A percentile compares a stretch with the other conserved stretches of the same genome.
Conservation (phyloP, 2,329 filamentous ascomycete species). For the Raffaelea albimanens region DNA sequence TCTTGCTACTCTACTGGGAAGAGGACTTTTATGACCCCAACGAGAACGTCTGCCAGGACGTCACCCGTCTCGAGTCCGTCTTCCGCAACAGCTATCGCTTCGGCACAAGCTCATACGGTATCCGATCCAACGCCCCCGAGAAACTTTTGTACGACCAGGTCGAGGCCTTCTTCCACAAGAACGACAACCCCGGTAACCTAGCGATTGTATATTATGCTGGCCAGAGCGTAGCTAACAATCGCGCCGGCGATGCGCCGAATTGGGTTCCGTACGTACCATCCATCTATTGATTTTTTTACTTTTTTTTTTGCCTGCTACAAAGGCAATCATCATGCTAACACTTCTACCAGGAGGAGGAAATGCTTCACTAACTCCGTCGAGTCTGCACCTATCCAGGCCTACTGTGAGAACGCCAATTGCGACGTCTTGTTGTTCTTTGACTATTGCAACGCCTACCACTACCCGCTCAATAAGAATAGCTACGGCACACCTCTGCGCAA, state of each 20-base stretch:
- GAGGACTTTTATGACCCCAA: constrained; percentile 3
- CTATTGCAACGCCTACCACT: constrained; percentile 7
- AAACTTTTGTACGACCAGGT: constrained; percentile 5
- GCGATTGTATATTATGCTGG: constrained; percentile 14
- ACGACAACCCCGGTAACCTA: constrained; percentile 7
- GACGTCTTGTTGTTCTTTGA: constrained; percentile 14
- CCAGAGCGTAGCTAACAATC: constrained; percentile 3
- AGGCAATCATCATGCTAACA: too few species aligned
- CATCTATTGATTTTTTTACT: not conserved
- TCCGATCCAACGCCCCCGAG: constrained; percentile 1
- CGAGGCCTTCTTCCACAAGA: constrained; percentile 4
- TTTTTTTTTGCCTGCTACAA: not conserved
- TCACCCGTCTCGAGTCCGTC: constrained; percentile 5
- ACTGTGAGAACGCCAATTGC: constrained; percentile 8
- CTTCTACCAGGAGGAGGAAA: constrained; percentile 5
- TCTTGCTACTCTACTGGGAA: constrained; percentile 12
- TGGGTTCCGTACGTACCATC: constrained; percentile 11
- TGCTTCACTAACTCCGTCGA: not conserved
- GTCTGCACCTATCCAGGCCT: constrained; percentile 8
- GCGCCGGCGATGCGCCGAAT: constrained; percentile 4
- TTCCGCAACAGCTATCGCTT: constrained; percentile 10
- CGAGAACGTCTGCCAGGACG: not conserved
- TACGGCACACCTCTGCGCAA: constrained; percentile 4
- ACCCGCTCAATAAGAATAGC: constrained; percentile 4
- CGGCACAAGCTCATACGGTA: constrained; percentile 4